Evolutionary conservation across 305 asterid genomes (phyloP), one percentile per base, ranked within the genome.

Genomic region (Lippia alba): DNA sequence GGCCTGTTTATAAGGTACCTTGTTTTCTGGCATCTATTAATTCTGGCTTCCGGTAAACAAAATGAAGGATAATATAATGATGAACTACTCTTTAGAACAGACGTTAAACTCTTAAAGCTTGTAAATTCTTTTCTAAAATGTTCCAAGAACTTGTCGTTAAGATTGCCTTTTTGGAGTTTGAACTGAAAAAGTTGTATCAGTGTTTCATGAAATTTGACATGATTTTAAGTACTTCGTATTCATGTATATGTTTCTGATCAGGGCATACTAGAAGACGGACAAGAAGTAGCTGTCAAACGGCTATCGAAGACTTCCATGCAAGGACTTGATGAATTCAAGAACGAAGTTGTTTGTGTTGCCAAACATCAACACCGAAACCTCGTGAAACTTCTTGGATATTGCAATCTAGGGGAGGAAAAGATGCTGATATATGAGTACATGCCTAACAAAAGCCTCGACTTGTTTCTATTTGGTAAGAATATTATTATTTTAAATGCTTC

Each of bases 221-320:
- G 18, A 48, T 3, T 10, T 48, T 48, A 1, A 4, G 32, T 24
- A 11, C 0, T 41, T 32, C 30, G 60, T 56, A 24, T 12, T 24
- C 41, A 24, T 32, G 41, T 20, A 53, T 30, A 9, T 53, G 11
- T 53, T 24, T 17, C 12, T 51, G 32, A 15, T 61, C 17, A 83
- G 85, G 83, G 87, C 5, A 15, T 56, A 40, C 48, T 78, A 16
- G 76, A 69, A 62, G 79, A 50, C 15, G 85, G 84, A 41, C 82
- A 71, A 69, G 80, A 76, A 30, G 40, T 84, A 46, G 86, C 88
- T 4, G 81, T 84, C 50, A 84, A 81, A 75, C 62, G 81, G 8
- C 70, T 83, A 1, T 81, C 88, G 6, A 51, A 16, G 32, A 45
- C 14, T 4, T 51, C 56, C 30, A 51, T 7, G 30, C 56, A 51